Evolutionary conservation across 179 eudicot genomes (phyloP).

Genomic region (Actinidia arguta): DNA sequence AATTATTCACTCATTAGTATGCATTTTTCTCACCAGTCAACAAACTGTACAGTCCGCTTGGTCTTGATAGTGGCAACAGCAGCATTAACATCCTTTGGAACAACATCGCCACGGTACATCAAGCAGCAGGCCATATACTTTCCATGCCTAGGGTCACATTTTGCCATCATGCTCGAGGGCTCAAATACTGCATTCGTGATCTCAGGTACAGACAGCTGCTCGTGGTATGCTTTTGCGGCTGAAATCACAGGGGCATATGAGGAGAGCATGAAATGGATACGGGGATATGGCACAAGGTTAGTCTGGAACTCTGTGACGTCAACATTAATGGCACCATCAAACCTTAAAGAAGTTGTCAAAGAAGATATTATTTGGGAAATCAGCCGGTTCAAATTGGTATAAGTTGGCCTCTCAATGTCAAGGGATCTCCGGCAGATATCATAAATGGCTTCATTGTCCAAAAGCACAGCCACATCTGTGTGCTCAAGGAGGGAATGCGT

Average conservation of each 20-base stretch:
- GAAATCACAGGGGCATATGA: slow-evolving; percentile 94
- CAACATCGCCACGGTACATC: slow-evolving; percentile 95
- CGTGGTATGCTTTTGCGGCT: slow-evolving; percentile 82
- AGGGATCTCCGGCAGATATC: slow-evolving; percentile 63
- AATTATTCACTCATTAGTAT: slow-evolving; percentile 7
- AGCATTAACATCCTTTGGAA: slow-evolving; percentile 92
- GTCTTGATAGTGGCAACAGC: slow-evolving; percentile 92
- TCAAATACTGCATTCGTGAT: slow-evolving; percentile 88
- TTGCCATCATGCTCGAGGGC: slow-evolving; percentile 93
- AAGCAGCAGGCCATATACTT: slow-evolving; percentile 94
- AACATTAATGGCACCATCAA: slow-evolving; percentile 92
- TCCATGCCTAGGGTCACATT: slow-evolving; percentile 92
- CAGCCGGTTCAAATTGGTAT: slow-evolving; percentile 80
- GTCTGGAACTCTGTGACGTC: slow-evolving; percentile 90
- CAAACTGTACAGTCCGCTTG: slow-evolving; percentile 86
- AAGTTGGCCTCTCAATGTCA: slow-evolving; percentile 87
- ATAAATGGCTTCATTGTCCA: slow-evolving; percentile 45
- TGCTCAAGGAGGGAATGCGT: slow-evolving; percentile 43
- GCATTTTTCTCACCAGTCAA: slow-evolving; percentile 68
- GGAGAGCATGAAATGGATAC: slow-evolving; percentile 91
- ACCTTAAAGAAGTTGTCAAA: slow-evolving; percentile 81
- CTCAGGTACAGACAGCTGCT: slow-evolving; percentile 84
- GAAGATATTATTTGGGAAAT: slow-evolving; percentile 90
- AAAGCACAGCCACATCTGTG: slow-evolving; percentile 39
- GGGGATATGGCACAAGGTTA: slow-evolving; percentile 85